These are phyloP conservation scores for Lactarius tabidus DNA, from an alignment of 768 basidiomycete species.

Conservation along the genomic window DNA sequence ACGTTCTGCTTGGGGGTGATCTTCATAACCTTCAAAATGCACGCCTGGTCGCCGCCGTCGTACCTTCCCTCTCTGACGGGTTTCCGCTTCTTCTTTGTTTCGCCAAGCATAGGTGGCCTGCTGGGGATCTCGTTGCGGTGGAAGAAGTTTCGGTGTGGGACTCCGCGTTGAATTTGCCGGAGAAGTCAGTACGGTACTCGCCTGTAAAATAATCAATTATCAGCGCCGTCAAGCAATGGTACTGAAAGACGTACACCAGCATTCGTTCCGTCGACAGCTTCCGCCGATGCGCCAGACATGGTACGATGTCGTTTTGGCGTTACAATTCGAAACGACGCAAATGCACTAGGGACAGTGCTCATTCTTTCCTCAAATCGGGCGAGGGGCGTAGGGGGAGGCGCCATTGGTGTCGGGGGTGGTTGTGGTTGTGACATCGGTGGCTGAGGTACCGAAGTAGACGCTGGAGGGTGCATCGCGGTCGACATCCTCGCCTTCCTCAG, in stretches of 20 bases:
- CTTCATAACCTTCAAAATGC: constrained; percentile 33
- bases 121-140: constrained; percentile 60
- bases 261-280: constrained; percentile 69
- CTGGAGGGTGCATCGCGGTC: neutral
- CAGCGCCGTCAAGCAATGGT: constrained; percentile 2
- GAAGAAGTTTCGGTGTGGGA: constrained; percentile 51
- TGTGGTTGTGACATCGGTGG: neutral
- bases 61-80: constrained; percentile 34
- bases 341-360: constrained; percentile 44
- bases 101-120: constrained; percentile 69
- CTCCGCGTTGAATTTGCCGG: constrained; percentile 69
- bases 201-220: constrained; percentile 34
- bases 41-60: constrained; percentile 35
- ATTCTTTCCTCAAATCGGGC: constrained; percentile 26
- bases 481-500: constrained; percentile 6
- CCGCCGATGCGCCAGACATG: constrained; percentile 69
- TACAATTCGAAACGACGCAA: constrained; percentile 62
- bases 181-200: constrained; percentile 70
- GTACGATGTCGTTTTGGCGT: constrained; percentile 57
- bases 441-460: neutral
- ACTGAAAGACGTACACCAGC: constrained; percentile 49
- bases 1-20: constrained; percentile 27
- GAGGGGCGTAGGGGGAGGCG: constrained; percentile 2
- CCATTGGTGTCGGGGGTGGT: neutral
- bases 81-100: constrained; percentile 54